Base-by-base conservation (phyloP, 352 stramenopile genomes). In the Phytophthora foliorum region DNA sequence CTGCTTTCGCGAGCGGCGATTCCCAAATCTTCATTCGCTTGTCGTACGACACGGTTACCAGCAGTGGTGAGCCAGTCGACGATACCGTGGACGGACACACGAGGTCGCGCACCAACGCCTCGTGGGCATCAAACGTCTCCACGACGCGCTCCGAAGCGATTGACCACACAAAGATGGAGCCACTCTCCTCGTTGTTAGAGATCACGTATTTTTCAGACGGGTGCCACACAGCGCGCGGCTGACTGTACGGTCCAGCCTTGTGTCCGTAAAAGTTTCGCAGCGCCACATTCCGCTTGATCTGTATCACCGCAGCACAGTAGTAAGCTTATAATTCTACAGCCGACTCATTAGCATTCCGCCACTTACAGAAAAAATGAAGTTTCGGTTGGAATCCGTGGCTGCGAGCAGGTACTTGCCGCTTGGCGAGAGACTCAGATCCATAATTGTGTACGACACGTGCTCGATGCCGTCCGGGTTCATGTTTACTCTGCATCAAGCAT, bases 391-490 rank as follows among this genome's bases (percentile, higher is more conserved):
- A 73, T 96, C 88, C 13, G 88, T 96, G 41, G 88, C 86, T 13
- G 84, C 87, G 21, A 96, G 78, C 17, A 94, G 67, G 27, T 92
- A 96, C 42, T 94, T 94, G 46, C 80, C 80, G 52, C 69, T 90
- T 0, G 88, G 86, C 6, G 86, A 93, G 24, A 90, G 57, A 24
- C 75, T 86, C 48, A 96, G 59, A 54, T 96, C 85, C 83, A 96
- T 91, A 57, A 96, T 96, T 45, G 84, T 93, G 65, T 93, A 96
- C 22, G 88, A 96, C 7, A 94, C 86, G 68, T 96, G 88, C 62
- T 96, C 88, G 41, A 94, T 96, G 11, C 70, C 84, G 45, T 96
- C 88, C 27, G 84, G 74, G 59, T 96, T 96, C 86, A 96, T 96
- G 62, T 94, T 96, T 14, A 96, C 61, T 57, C 88, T 94, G 25